Base-by-base conservation (phyloP, 2,329 filamentous ascomycete genomes). In the Corynespora cassiicola region DNA sequence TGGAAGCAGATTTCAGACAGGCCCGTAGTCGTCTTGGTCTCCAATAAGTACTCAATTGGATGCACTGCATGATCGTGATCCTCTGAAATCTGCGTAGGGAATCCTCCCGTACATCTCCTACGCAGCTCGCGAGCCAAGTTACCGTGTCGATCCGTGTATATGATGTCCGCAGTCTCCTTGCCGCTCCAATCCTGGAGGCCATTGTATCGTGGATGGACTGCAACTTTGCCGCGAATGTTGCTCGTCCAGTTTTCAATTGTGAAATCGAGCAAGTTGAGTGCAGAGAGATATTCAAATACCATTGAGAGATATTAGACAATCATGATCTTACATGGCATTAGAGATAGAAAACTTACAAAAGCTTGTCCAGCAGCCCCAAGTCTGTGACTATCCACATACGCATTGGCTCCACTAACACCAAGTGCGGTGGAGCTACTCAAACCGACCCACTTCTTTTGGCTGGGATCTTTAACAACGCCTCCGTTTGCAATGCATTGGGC, bases 1-100 rank as follows among this genome's bases (percentile, higher is more conserved):
- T 58, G 79, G 36, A 80, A 78, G 0, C 70, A 65, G 5, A 65
- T 70, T 2, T 64, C 54, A 27, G 60, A 69, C 2, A 46, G 31
- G 1, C 55, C 53, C 0, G 68, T 71, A 0, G 76, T 79, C 1
- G 75, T 68, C 50, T 80, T 80, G 22, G 80, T 77, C 38, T 80
- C 78, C 2, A 80, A 70, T 15, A 69, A 72, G 46, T 77, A 80
- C 20, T 63, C 47, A 1, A 56, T 46, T 68, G 31, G 32, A 39
- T 43, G 8, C 28, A 50, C 8, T 24, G 18, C 64, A 68, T 74
- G 3, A 28, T 39, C 2, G 45, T 40, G 15, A 27, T 18, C 6
- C 47, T 40, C 0, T 72, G 4, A 1, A 50, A 34, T 74, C 65
- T 2, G 66, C 63, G n/a, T 54, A 55, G 6, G 43, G 21, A 52